phyloP scores from a whole-genome alignment of 805 yeast species.

The Barnettozyma wickerhamii region DNA sequence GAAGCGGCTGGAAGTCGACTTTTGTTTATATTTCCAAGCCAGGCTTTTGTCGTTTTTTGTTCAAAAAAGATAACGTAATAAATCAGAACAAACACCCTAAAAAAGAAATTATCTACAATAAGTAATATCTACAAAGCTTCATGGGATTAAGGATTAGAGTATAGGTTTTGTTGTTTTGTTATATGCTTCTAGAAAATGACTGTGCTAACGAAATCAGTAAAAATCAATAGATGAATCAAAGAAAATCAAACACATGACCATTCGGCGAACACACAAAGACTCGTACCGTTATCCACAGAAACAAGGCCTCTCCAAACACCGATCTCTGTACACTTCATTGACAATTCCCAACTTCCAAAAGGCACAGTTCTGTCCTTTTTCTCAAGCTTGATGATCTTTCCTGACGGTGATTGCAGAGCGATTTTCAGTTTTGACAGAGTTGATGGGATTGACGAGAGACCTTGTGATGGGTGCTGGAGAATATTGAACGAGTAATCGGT shows the following conservation, averaged over 20 bases:
- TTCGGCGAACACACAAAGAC: constrained; percentile 89
- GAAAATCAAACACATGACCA: constrained; percentile 56
- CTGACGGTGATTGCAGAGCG: constrained; percentile 81
- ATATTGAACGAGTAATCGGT: constrained; percentile 64
- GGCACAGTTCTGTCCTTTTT: constrained; percentile 44
- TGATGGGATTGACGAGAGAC: constrained; percentile 12
- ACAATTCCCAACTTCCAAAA: constrained; percentile 55
- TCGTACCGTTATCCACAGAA: constrained; percentile 66
- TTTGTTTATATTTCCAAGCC: constrained; percentile 4
- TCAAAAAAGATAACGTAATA: not conserved
- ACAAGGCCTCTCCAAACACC: constrained; percentile 87
- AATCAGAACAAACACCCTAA: not conserved
- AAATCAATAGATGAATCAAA: not conserved
- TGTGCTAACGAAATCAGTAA: not conserved
- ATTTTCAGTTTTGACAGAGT: constrained; percentile 41
- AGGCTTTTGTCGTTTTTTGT: no score
- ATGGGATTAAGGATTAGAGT: no score
- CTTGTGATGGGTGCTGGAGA: constrained; percentile 40
- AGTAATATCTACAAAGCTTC: no score
- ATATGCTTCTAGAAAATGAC: not conserved
- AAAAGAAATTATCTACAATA: no score
- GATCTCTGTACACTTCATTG: constrained; percentile 57
- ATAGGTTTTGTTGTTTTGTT: no score
- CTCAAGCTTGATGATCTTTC: constrained; percentile 60
- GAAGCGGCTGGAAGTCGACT: no score